These are phyloP conservation scores for Metschnikowia chrysomelidarum DNA, from an alignment of 805 yeast genomes.

Conservation along the genomic window DNA sequence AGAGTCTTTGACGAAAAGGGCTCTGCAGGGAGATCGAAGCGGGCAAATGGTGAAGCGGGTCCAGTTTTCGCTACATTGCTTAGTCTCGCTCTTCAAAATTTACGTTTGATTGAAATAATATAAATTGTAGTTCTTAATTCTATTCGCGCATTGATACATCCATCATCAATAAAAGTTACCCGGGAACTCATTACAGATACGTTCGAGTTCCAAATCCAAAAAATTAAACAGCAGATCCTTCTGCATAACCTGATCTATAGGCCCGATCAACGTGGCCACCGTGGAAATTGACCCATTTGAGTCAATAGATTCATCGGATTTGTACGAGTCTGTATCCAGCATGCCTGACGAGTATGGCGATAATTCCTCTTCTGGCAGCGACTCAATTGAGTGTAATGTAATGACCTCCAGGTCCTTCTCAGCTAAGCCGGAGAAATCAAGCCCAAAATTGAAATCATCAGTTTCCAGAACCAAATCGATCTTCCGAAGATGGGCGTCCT, in stretches of 20 bases:
- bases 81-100: too few species aligned
- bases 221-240: slow-evolving; percentile 14
- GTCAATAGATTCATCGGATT: too few species aligned
- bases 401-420: slow-evolving; percentile 8
- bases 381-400: slow-evolving; percentile 16
- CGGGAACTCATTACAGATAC: slow-evolving; percentile 15
- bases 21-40: too few species aligned
- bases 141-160: not conserved
- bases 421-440: not conserved
- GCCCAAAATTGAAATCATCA: slow-evolving; percentile 8
- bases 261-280: slow-evolving; percentile 24
- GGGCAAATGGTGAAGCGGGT: too few species aligned
- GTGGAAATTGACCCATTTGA: slow-evolving; percentile 31
- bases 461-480: not conserved
- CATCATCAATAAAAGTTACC: slow-evolving; percentile 1
- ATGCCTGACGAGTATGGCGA: slow-evolving; percentile 11
- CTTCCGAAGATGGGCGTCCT: not conserved
- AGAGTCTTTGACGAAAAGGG: too few species aligned
- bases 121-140: not conserved
- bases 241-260: slow-evolving; percentile 10
- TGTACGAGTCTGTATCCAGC: slow-evolving; percentile 28
- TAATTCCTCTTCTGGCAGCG: slow-evolving; percentile 10
- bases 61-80: too few species aligned
- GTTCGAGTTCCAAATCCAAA: slow-evolving; percentile 15
- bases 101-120: too few species aligned